Conservation (phyloP, 192 early-diverging fungal genomes). For the Backusella circina region DNA sequence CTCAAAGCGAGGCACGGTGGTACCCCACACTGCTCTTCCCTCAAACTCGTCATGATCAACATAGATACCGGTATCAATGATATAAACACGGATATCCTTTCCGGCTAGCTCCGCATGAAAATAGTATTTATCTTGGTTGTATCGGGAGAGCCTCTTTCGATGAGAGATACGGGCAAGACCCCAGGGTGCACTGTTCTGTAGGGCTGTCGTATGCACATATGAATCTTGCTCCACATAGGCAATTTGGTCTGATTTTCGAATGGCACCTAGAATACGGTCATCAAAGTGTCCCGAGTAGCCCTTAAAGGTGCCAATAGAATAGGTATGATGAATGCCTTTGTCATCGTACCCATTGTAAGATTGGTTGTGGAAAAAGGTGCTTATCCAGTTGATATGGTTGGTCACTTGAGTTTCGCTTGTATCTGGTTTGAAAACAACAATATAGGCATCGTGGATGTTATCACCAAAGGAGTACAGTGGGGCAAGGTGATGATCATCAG, state of each 20-base stretch:
- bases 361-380: not conserved
- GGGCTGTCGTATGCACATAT: constrained; percentile 58
- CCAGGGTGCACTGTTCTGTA: constrained; percentile 76
- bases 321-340: constrained; percentile 61
- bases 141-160: constrained; percentile 51
- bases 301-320: constrained; percentile 54
- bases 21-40: constrained; percentile 81
- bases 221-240: constrained; percentile 80
- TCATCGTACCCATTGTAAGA: constrained; percentile 13
- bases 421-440: constrained; percentile 69
- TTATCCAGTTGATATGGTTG: constrained; percentile 22
- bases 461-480: constrained; percentile 59
- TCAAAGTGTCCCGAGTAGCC: constrained; percentile 68
- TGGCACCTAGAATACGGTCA: constrained; percentile 50
- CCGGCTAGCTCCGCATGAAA: constrained; percentile 65
- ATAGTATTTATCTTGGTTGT: constrained; percentile 61
- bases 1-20: constrained; percentile 65
- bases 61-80: constrained; percentile 90
- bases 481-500: constrained; percentile 34
- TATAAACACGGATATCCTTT: constrained; percentile 78
- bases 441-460: constrained; percentile 67
- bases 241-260: constrained; percentile 60
- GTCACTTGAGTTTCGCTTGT: constrained; percentile 9
- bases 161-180: constrained; percentile 79
- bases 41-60: constrained; percentile 84